A percentile compares a stretch with the other conserved stretches of the same genome.
Conservation (phyloP, 257 asterid species). For the Solanum lignicaule region DNA sequence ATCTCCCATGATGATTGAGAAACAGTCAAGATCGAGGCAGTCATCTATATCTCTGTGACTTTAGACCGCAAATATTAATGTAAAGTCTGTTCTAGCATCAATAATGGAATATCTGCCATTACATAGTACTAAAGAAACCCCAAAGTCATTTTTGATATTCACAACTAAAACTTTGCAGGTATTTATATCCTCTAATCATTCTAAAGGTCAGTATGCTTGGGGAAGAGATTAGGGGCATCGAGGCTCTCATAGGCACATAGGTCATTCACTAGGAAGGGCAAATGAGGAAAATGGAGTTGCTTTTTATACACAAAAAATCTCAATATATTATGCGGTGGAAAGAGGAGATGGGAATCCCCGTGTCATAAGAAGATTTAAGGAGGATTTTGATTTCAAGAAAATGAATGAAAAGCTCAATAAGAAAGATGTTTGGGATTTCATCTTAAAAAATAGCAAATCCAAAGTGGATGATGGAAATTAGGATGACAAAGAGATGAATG, state of each 20-base stretch:
- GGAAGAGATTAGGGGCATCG: neutral
- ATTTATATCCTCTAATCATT: neutral
- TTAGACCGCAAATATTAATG: neutral
- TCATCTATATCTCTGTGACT: neutral
- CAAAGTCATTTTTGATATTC: neutral
- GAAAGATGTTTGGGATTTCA: constrained; percentile 13
- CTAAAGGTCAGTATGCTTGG: neutral
- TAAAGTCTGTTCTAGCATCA: neutral
- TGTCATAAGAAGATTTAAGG: neutral
- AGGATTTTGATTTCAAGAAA: constrained; percentile 23
- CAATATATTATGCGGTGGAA: neutral
- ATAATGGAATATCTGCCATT: neutral
- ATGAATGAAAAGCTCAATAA: constrained; percentile 20
- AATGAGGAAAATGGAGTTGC: neutral
- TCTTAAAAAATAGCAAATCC: neutral
- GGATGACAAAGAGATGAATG: neutral
- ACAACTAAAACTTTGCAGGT: neutral
- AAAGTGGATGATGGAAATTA: neutral
- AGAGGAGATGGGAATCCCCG: neutral
- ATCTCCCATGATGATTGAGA: neutral
- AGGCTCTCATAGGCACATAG: neutral
- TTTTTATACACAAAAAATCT: neutral
- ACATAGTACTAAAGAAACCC: neutral
- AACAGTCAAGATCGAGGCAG: neutral
- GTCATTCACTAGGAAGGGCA: neutral